A percentile compares a stretch with the other conserved stretches of the same genome.
Conservation (phyloP, 805 yeast genomes). For the Wickerhamiella shivajii region DNA sequence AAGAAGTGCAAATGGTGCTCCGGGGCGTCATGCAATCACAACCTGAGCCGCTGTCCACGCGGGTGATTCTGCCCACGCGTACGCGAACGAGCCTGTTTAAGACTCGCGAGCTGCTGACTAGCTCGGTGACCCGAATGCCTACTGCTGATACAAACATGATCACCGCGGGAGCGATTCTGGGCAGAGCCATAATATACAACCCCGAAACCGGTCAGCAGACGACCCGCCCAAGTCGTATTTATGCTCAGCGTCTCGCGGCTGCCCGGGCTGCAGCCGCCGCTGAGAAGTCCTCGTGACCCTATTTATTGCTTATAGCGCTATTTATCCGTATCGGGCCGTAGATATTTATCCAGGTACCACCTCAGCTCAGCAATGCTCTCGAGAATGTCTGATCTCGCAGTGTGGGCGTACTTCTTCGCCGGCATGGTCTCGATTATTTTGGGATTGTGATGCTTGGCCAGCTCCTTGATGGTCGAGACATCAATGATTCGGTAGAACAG, state of each 20-base stretch:
- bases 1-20: constrained; percentile 77
- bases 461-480: constrained; percentile 75
- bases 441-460: constrained; percentile 66
- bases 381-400: constrained; percentile 75
- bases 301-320: constrained; percentile 5
- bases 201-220: constrained; percentile 18
- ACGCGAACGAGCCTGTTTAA: constrained; percentile 55
- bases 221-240: constrained; percentile 21
- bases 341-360: constrained; percentile 61
- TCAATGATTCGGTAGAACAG: constrained; percentile 72
- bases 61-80: constrained; percentile 54
- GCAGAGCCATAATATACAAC: constrained; percentile 24
- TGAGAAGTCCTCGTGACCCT: neutral
- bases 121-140: constrained; percentile 47
- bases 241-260: constrained; percentile 7
- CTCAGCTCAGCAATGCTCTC: constrained; percentile 76
- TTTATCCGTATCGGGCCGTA: no score
- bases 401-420: constrained; percentile 54
- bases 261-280: neutral
- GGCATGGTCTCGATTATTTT: constrained; percentile 42
- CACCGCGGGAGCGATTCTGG: constrained; percentile 23
- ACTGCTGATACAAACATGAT: constrained; percentile 9
- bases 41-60: constrained; percentile 63
- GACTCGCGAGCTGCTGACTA: constrained; percentile 81
- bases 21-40: constrained; percentile 68